Percentiles rank a stretch among this genome's conserved stretches.
These are phyloP conservation scores for Alternaria sp. DNA, from an alignment of 2,329 filamentous ascomycete genomes.

Conservation along the genomic window DNA sequence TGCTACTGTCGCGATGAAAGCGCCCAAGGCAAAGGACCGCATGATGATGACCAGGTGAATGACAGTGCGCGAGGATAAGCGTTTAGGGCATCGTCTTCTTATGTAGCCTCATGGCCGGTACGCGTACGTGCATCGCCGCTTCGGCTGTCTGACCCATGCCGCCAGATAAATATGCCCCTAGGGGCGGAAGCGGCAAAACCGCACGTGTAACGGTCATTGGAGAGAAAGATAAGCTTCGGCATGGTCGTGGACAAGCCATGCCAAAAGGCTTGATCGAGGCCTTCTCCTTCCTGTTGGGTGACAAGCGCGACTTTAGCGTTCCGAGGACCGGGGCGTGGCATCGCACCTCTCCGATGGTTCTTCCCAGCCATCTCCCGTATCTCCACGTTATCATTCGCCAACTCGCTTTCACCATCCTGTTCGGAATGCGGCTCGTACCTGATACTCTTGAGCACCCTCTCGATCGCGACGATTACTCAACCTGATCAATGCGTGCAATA, in stretches of 20 bases:
- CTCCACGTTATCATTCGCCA: neutral
- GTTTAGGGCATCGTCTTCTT: constrained; percentile 5
- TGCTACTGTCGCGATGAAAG: constrained; percentile 13
- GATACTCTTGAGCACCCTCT: neutral
- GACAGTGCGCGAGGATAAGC: neutral
- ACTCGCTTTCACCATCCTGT: neutral
- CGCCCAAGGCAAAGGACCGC: constrained; percentile 11
- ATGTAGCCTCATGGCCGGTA: constrained; percentile 3
- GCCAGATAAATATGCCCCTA: neutral
- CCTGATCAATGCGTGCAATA: neutral
- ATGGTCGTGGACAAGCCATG: constrained; percentile 20
- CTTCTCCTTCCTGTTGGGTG: constrained; percentile 28
- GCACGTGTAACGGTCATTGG: constrained; percentile 24
- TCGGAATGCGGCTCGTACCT: neutral
- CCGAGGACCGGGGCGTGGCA: constrained; percentile 4
- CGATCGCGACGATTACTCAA: neutral
- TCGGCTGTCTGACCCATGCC: neutral
- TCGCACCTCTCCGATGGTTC: constrained; percentile 9
- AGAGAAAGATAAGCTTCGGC: constrained; percentile 27
- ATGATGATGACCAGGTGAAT: constrained; percentile 12
- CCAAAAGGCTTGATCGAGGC: constrained; percentile 24
- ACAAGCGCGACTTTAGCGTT: constrained; percentile 23
- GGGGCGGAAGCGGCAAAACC: neutral
- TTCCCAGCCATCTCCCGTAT: neutral
- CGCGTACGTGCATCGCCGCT: neutral